These are phyloP conservation scores for Aspergillus indologenus DNA, from an alignment of 495 filamentous ascomycete species.

Conservation along the genomic window DNA sequence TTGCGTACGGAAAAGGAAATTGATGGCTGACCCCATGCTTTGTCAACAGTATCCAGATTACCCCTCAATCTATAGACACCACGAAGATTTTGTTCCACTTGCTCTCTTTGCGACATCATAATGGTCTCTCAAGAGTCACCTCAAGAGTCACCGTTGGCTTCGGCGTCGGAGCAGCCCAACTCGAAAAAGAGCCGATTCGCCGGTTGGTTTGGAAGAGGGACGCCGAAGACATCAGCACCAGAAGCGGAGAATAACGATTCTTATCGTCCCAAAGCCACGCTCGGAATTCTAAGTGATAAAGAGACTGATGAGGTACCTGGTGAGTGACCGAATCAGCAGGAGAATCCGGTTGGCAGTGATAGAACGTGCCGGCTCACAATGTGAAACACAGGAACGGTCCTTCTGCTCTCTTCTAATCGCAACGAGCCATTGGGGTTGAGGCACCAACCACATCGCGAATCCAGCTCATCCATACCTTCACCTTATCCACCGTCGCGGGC, in stretches of 20 bases:
- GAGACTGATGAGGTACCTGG: constrained; percentile 91
- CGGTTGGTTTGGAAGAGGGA: not conserved
- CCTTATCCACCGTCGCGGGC: constrained; percentile 48
- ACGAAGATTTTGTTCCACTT: not conserved
- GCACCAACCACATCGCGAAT: constrained; percentile 71
- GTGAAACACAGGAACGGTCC: constrained; percentile 62
- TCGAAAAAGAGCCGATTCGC: constrained; percentile 9
- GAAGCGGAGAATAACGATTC: constrained; percentile 11
- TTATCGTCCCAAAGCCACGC: constrained; percentile 59
- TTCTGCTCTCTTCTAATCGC: constrained; percentile 69
- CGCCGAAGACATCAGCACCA: not conserved
- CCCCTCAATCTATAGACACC: not conserved
- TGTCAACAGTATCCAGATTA: not conserved
- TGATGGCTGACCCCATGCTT: not conserved
- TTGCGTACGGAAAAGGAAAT: not conserved
- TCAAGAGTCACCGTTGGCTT: not conserved
- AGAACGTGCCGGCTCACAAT: constrained; percentile 10
- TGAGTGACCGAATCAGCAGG: constrained; percentile 33
- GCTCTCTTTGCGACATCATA: not conserved
- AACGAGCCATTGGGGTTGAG: constrained; percentile 81
- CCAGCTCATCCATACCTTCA: constrained; percentile 68
- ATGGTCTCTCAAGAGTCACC: constrained; percentile 8
- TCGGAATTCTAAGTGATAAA: constrained; percentile 82
- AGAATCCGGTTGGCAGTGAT: not conserved
- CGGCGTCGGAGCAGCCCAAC: not conserved